Conservation (phyloP, 257 asterid species). For the Solanum chmielewskii region DNA sequence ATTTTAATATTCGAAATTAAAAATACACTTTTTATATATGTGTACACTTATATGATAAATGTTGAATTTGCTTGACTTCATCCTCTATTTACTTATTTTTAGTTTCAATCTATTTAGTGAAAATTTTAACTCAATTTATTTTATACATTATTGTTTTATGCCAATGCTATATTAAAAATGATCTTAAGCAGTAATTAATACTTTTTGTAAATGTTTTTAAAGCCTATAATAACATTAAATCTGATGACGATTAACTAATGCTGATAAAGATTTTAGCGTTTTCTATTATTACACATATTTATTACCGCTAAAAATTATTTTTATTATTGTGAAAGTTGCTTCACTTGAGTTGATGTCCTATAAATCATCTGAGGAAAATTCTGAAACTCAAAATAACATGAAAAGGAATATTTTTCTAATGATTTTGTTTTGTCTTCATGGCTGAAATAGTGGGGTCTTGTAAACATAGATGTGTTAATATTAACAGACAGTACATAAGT, state of each 20-base stretch:
- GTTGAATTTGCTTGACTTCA: neutral
- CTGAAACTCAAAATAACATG: neutral
- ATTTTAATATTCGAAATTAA: neutral
- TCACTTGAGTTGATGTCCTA: neutral
- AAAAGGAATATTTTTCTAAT: neutral
- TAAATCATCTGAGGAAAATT: neutral
- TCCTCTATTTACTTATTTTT: neutral
- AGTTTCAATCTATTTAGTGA: neutral
- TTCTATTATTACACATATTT: too few species aligned
- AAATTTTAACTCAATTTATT: neutral
- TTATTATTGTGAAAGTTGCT: neutral
- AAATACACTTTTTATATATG: neutral
- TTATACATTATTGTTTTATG: neutral
- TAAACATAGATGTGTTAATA: neutral
- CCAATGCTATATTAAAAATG: neutral
- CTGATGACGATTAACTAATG: neutral
- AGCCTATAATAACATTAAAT: too few species aligned
- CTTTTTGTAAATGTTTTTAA: neutral
- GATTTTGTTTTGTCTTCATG: neutral
- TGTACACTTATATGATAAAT: neutral
- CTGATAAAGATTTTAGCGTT: too few species aligned
- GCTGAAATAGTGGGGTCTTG: neutral
- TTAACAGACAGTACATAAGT: conserved; percentile 4
- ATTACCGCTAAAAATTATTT: neutral
- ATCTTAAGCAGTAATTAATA: neutral